Evolutionary conservation across 768 basidiomycete species (phyloP), one percentile per base, ranked within the genome.

Genomic region (Kwoniella shandongensis): DNA sequence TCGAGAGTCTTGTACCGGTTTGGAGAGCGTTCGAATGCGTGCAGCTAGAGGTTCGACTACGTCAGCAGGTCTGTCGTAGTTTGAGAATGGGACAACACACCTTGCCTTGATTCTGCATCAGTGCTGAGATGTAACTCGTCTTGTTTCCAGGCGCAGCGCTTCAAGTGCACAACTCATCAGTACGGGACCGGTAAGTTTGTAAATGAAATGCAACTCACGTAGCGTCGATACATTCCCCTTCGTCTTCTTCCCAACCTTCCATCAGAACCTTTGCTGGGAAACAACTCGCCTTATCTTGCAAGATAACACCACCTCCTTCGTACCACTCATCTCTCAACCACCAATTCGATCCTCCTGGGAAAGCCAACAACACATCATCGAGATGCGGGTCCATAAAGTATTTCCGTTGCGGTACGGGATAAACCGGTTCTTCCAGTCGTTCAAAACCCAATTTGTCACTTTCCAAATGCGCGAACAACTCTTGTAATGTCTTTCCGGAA

Each of bases 231-330:
- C 91, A 67, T 30, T 66, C 62, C 1, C 72, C 72, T 46, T 76
- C 74, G 15, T 88, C 44, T 82, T 70, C 54, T 26, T 47, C 48
- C 74, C 73, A 72, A 11, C 65, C 70, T n/a, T 68, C 49, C 75
- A 85, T 82, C n/a, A 99, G 84, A 5, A 97, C 83, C 57, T 85
- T 79, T 0, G 94, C 91, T 17, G 96, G 91, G 75, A 99, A 91
- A 77, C 96, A 99, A 54, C 91, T 94, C 18, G 96, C 94, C 74
- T 98, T 97, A 76, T 99, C 96, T 76, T 99, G 96, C 5, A 98
- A 79, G 59, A 99, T 93, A 30, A 98, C 79, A 57, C 86, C 88
- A 25, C 92, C 91, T 29, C 82, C 78, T 62, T 80, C 80, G 77
- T 92, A 96, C 63, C 72, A 74, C 20, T 65, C 54, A 46, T 73